Conservation (phyloP, 2,329 filamentous ascomycete species). For the Trichoderma citrinoviride region DNA sequence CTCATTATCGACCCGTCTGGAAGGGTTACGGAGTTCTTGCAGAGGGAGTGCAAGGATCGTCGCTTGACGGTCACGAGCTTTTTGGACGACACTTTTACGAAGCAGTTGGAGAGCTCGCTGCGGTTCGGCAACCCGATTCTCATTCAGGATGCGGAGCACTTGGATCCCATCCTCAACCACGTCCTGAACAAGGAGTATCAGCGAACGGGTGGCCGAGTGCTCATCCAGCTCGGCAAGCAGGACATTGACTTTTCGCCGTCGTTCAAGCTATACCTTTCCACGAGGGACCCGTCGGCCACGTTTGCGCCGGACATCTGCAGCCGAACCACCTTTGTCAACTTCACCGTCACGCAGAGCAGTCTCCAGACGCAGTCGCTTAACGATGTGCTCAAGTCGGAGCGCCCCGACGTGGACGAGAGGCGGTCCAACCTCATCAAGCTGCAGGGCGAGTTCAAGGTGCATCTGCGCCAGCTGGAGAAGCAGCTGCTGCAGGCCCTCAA, state of each 20-base stretch:
- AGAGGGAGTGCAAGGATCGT: slow-evolving; percentile 90
- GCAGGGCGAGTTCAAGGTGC: slow-evolving; percentile 98
- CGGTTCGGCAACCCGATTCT: slow-evolving; percentile 98
- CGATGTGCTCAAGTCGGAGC: slow-evolving; percentile 94
- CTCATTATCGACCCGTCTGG: slow-evolving; percentile 98
- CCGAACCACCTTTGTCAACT: slow-evolving; percentile 98
- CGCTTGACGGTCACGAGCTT: slow-evolving; percentile 97
- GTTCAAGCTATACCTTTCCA: slow-evolving; percentile 93
- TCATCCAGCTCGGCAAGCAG: slow-evolving; percentile 97
- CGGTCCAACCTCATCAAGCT: slow-evolving; percentile 97
- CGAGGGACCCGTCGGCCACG: slow-evolving; percentile 89
- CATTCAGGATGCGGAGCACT: slow-evolving; percentile 95
- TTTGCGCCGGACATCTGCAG: slow-evolving; percentile 98
- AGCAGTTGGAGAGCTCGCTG: slow-evolving; percentile 93
- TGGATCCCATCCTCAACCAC: slow-evolving; percentile 96
- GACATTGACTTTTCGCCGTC: slow-evolving; percentile 98
- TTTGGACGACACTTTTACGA: slow-evolving; percentile 95
- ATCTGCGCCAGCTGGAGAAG: slow-evolving; percentile 92
- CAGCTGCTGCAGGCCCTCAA: slow-evolving; percentile 91
- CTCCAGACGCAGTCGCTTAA: slow-evolving; percentile 97
- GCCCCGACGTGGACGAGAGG: slow-evolving; percentile 94
- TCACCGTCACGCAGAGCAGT: slow-evolving; percentile 98
- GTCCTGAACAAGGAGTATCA: slow-evolving; percentile 99
- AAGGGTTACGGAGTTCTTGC: slow-evolving; percentile 88
- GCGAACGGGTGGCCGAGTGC: slow-evolving; percentile 93